These are phyloP conservation scores for Citrus reticulata DNA, from an alignment of 345 rosid genomes.

Conservation along the genomic window DNA sequence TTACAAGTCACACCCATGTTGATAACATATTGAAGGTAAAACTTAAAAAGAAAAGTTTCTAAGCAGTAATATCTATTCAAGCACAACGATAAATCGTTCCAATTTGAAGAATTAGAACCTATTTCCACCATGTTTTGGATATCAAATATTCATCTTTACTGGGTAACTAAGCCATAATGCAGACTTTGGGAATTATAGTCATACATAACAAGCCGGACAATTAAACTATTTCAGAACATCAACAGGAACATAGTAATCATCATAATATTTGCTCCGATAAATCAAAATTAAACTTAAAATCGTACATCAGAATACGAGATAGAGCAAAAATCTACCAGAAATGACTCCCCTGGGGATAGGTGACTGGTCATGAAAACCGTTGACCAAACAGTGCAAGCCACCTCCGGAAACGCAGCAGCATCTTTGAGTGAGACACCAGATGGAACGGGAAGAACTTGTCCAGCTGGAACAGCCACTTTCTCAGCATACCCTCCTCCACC, in stretches of 20 bases:
- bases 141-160: too few species aligned
- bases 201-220: neutral
- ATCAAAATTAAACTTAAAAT: neutral
- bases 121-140: neutral
- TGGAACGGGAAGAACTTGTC: conserved; percentile 56
- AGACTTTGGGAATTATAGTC: neutral
- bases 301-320: neutral
- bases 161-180: neutral
- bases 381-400: conserved; percentile 75
- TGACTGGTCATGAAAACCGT: conserved; percentile 59
- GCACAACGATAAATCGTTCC: neutral
- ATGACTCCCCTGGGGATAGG: conserved; percentile 50
- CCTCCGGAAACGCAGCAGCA: conserved; percentile 62
- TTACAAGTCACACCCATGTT: neutral
- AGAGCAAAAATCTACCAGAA: conserved; percentile 39
- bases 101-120: neutral
- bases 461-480: conserved; percentile 63
- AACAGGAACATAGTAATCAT: neutral
- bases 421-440: conserved; percentile 49
- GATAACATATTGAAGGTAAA: neutral
- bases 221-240: neutral
- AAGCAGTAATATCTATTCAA: neutral
- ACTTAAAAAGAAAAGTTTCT: neutral
- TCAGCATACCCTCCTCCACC: conserved; percentile 70
- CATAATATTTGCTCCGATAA: neutral